Evolutionary conservation across 805 yeast genomes (phyloP), one percentile per base, ranked within the genome.

Genomic region (Zygoascus biomembranicola): DNA sequence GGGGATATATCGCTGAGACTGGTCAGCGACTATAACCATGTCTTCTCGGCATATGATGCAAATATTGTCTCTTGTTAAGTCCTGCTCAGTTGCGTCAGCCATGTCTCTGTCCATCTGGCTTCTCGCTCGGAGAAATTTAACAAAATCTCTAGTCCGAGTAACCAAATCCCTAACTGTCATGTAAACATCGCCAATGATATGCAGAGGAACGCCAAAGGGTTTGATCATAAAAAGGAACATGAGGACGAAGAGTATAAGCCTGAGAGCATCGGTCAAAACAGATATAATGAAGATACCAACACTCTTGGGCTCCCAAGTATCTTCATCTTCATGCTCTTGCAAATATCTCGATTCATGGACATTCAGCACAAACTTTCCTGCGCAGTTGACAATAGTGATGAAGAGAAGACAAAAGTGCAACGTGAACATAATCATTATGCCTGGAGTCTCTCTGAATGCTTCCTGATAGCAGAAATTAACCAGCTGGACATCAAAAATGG

Each of bases 31-130:
- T 1, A 81, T 64, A 5, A 74, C 67, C 92, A 92, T 85, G 57
- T 88, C 96, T 60, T 94, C 98, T 61, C 96, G 81, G 70, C 99
- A 92, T 43, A 92, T 85, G 57, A 89, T 89, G 69, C 99, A 86
- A 26, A 87, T 65, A 65, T 73, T 70, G 55, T 84, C 85, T 18
- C 81, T 75, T 6, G 71, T 77, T 54, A 87, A 72, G 46, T 87
- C 90, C 31, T 71, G 78, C 11, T 67, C 73, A 0, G 83, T 72
- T 2, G 96, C 95, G 55, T 80, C 77, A 8, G 72, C 70, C 50
- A 94, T 73, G 57, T 77, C 80, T 28, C 75, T 72, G 57, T 86
- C 89, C 62, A 94, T 71, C 60, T 82, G 79, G 49, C 78, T 78
- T 10, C 85, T 70, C 16, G 74, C 73, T 18, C 59, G 59, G 2